Evolutionary conservation across 345 rosid species (phyloP).

Genomic region (Eucalyptus coolabah): DNA sequence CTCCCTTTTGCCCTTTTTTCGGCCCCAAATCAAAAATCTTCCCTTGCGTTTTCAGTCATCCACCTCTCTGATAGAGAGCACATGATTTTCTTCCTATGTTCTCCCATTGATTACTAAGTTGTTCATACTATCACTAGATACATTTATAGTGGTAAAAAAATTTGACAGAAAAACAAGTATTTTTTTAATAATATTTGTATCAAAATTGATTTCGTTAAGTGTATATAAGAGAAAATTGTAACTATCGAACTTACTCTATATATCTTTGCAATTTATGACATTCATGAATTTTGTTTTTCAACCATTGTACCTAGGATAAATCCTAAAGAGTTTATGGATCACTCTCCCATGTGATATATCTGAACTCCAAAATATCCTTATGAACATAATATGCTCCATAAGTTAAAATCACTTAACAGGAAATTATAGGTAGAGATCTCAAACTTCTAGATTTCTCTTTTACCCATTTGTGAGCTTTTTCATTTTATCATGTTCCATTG

Average conservation of each 20-base stretch:
- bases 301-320: not conserved
- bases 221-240: accelerated
- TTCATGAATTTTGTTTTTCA: accelerated
- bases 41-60: not conserved
- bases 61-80: not conserved
- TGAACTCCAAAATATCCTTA: not conserved
- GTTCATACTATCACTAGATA: not conserved
- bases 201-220: not conserved
- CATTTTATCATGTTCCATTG: not conserved
- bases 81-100: not conserved
- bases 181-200: not conserved
- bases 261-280: accelerated
- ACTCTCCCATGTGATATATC: not conserved
- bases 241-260: not conserved
- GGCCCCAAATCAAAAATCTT: not conserved
- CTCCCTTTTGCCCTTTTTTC: not conserved
- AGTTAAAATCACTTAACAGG: not conserved
- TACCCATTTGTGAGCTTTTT: not conserved
- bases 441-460: not conserved
- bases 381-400: not conserved
- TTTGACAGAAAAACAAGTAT: not conserved
- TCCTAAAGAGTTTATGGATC: not conserved
- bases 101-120: not conserved
- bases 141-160: not conserved
- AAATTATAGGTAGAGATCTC: not conserved